Conservation (phyloP, 345 rosid genomes). For the Anastatica hierochuntica region DNA sequence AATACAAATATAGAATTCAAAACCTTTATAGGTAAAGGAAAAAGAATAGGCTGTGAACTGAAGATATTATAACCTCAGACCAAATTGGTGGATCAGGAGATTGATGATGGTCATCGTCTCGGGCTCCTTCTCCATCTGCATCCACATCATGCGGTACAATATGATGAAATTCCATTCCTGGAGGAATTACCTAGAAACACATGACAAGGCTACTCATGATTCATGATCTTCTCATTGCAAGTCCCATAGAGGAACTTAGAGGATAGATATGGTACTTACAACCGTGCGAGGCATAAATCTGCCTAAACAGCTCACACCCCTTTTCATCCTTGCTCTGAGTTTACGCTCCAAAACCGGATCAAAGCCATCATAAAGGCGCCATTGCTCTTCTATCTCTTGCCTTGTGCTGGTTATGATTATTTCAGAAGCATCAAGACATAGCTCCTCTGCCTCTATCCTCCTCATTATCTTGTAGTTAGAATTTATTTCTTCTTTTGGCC, state of each 20-base stretch:
- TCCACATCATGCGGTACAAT: slow-evolving; percentile 66
- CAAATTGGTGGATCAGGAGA: slow-evolving; percentile 70
- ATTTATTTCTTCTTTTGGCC: slow-evolving; percentile 60
- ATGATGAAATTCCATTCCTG: slow-evolving; percentile 93
- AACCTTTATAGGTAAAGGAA: not conserved
- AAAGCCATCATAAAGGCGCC: slow-evolving; percentile 79
- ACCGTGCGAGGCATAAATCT: slow-evolving; percentile 69
- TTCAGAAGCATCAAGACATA: slow-evolving; percentile 63
- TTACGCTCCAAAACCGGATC: slow-evolving; percentile 56
- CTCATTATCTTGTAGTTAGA: slow-evolving; percentile 59
- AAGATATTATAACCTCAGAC: slow-evolving; percentile 49
- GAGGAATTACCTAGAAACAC: slow-evolving; percentile 68
- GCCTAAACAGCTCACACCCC: slow-evolving; percentile 61
- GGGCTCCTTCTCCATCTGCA: slow-evolving; percentile 50
- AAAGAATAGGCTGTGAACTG: not conserved
- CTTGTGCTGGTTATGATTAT: slow-evolving; percentile 62
- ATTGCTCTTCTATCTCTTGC: slow-evolving; percentile 71
- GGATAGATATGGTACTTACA: slow-evolving; percentile 38
- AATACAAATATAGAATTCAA: not conserved
- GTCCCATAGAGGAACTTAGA: not conserved
- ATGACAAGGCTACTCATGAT: not conserved
- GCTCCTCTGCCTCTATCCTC: slow-evolving; percentile 71
- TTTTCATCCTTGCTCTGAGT: slow-evolving; percentile 69
- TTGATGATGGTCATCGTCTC: slow-evolving; percentile 45
- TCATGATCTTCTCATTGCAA: not conserved